Percentiles rank a stretch among this genome's conserved stretches.
phyloP scores from a whole-genome alignment of 1,284 basidiomycete species.

The Rhizoctonia solani region DNA sequence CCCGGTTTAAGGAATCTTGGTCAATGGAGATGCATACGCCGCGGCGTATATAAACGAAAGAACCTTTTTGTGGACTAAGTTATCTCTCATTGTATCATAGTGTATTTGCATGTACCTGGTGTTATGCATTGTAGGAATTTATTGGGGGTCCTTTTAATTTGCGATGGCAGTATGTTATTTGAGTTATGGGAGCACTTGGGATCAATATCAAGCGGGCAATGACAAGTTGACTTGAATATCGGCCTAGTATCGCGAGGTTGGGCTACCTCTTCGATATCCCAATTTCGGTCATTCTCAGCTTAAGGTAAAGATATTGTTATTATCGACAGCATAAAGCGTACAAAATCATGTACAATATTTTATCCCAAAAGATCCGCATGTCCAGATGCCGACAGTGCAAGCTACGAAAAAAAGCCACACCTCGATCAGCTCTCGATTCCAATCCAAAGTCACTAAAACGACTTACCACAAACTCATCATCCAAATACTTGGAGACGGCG shows the following conservation, averaged over 20 bases:
- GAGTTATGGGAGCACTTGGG: neutral
- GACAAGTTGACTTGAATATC: no score
- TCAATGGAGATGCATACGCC: neutral
- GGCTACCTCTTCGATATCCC: neutral
- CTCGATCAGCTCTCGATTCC: slow-evolving; percentile 39
- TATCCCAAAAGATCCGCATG: slow-evolving; percentile 83
- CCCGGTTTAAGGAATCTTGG: neutral
- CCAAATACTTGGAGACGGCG: slow-evolving; percentile 91
- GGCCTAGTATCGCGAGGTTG: no score
- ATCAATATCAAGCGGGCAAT: no score
- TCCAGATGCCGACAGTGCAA: slow-evolving; percentile 87
- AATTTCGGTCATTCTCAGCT: neutral
- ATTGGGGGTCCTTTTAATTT: neutral
- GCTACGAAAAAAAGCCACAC: slow-evolving; percentile 54
- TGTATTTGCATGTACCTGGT: neutral
- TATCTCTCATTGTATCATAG: neutral
- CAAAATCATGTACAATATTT: neutral
- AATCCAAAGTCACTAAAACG: slow-evolving; percentile 11
- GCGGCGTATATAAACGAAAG: no score
- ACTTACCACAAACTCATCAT: slow-evolving; percentile 89
- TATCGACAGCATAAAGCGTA: neutral
- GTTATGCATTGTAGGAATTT: neutral
- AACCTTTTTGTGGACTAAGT: no score
- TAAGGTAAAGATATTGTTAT: neutral
- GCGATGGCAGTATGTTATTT: neutral